Percentiles rank a stretch among this genome's conserved stretches.
Conservation (phyloP, 345 rosid species). For the Salix udensis region DNA sequence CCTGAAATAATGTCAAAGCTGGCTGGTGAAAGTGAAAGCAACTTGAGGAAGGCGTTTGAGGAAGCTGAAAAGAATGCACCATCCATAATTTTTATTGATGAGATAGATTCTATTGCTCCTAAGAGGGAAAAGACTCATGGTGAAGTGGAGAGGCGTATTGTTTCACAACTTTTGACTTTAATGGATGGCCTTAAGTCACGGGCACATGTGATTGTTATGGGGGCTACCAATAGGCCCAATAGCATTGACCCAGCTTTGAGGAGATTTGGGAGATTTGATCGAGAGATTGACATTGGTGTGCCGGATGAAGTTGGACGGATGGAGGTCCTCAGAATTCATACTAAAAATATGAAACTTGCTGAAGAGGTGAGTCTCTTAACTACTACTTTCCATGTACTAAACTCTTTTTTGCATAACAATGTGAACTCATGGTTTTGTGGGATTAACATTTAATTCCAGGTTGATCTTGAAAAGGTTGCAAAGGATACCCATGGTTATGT, state of each 20-base stretch:
- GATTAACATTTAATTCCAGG: slow-evolving; percentile 4
- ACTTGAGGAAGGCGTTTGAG: slow-evolving; percentile 13
- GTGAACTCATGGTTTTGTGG: neutral
- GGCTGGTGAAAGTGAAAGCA: slow-evolving; percentile 16
- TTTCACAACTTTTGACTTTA: slow-evolving; percentile 9
- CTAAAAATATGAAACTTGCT: slow-evolving; percentile 12
- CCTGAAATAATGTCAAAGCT: slow-evolving; percentile 13
- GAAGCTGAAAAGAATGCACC: slow-evolving; percentile 15
- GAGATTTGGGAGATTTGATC: slow-evolving; percentile 13
- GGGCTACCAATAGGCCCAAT: slow-evolving; percentile 11
- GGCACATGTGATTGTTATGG: slow-evolving; percentile 15
- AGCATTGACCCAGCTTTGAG: slow-evolving; percentile 14
- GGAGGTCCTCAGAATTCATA: slow-evolving; percentile 16
- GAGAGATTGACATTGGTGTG: slow-evolving; percentile 18
- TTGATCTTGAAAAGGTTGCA: slow-evolving; percentile 11
- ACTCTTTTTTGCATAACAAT: neutral
- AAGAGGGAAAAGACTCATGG: slow-evolving; percentile 13
- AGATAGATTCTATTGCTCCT: slow-evolving; percentile 12
- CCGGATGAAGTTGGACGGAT: slow-evolving; percentile 14
- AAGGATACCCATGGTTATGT: slow-evolving; percentile 20
- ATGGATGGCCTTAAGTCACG: slow-evolving; percentile 12
- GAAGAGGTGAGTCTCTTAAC: neutral
- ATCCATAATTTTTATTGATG: slow-evolving; percentile 14
- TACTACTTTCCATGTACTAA: neutral
- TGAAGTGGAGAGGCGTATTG: slow-evolving; percentile 13